Conservation (phyloP, 1,284 basidiomycete genomes). For the Bondarzewia mesenterica region DNA sequence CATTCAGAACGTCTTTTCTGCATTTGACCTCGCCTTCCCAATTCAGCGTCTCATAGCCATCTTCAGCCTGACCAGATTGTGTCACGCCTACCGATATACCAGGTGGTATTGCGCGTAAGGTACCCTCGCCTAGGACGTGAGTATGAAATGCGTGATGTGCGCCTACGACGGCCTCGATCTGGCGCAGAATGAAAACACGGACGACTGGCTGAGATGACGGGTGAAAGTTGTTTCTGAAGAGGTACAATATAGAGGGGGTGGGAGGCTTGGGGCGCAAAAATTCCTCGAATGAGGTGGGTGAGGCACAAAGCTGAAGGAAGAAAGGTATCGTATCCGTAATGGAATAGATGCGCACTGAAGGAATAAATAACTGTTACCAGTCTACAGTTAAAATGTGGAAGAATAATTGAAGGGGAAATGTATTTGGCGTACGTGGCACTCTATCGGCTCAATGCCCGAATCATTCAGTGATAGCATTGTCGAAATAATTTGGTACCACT, state of each 20-base stretch:
- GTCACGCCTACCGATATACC: constrained; percentile 12
- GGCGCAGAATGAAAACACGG: constrained; percentile 34
- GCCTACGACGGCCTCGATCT: constrained; percentile 25
- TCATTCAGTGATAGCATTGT: background rate
- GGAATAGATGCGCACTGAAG: constrained; percentile 19
- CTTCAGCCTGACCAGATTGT: constrained; percentile 5
- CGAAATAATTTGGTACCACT: constrained; percentile 41
- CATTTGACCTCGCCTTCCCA: constrained; percentile 25
- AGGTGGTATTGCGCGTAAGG: constrained; percentile 29
- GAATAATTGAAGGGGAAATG: background rate
- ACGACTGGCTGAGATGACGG: constrained; percentile 21
- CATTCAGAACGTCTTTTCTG: constrained; percentile 13
- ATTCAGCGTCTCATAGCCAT: constrained; percentile 17
- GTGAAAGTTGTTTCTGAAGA: background rate
- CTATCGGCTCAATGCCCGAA: background rate
- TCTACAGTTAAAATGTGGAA: background rate
- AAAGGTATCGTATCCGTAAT: constrained; percentile 36
- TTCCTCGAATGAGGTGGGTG: constrained; percentile 30
- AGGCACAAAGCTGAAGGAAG: constrained; percentile 49
- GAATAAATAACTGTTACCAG: constrained; percentile 13
- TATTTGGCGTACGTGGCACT: background rate
- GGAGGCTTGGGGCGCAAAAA: constrained; percentile 24
- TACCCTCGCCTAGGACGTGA: constrained; percentile 29
- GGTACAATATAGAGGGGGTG: background rate
- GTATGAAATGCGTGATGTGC: constrained; percentile 26